Base-by-base conservation (phyloP, 768 basidiomycete species). In the Phanerodontia chrysosporium region DNA sequence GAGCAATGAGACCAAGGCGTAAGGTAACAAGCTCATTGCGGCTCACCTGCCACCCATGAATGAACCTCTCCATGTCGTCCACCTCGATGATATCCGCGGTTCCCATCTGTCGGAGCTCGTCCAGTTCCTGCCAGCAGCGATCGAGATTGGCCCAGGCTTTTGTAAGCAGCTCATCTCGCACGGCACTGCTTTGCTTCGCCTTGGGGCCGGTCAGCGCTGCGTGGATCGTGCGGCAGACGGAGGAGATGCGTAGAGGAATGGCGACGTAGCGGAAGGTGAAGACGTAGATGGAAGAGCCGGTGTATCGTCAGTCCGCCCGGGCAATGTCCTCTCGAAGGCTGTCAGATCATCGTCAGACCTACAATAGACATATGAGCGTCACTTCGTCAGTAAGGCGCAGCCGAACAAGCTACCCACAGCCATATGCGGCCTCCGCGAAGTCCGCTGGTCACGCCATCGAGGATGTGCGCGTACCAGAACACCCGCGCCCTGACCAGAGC, bases 401-500 rank as follows among this genome's bases (percentile, higher is more conserved):
- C 14, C 45, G 44, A 57, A 32, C 29, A 36, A 44, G 22, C 10
- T n/a, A 63, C 90, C 65, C 74, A 92, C 92, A 96, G 73, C 48
- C 88, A 76, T 49, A 96, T 78, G 39, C 92, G 86, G 2, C 92
- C 88, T n/a, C 95, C 95, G 51, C 86, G 81, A 58, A 95, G 78
- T 22, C 88, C 95, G 9, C 84, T 89, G 1, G 85, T 84, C 22
- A 95, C 80, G 28, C 92, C 90, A 72, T 96, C 95, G 59, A 91
- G 86, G 25, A 89, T 83, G 62, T 93, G 84, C 7, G 89, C 85
- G 65, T 94, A 96, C 90, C 92, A 96, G 70, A 92, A 95, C 30
- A 95, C 79, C 29, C 94, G 80, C 2, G 90, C 86, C 32, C 91
- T 83, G 32, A 89, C 77, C 48, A 74, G 74, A 7, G 78, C 70